These are phyloP conservation scores for Mycoemilia scoparia DNA, from an alignment of 192 early-diverging fungal genomes.

Conservation along the genomic window DNA sequence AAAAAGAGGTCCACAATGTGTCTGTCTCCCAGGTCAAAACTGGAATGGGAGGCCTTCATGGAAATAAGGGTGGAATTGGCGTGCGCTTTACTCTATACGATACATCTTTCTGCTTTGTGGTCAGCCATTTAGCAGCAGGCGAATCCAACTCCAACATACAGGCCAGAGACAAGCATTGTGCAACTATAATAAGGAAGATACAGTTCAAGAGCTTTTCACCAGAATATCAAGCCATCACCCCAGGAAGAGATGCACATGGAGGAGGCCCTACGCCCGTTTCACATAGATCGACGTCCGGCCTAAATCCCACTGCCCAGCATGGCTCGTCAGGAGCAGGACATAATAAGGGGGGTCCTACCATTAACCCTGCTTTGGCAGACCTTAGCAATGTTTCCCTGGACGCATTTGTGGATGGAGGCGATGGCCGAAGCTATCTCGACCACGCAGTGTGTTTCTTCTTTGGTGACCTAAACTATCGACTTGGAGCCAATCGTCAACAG, in stretches of 20 bases:
- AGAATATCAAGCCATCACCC: background rate
- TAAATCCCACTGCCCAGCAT: too few species aligned
- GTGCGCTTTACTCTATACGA: conserved; percentile 66
- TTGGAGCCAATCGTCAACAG: conserved; percentile 47
- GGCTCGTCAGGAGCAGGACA: background rate
- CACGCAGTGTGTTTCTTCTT: conserved; percentile 54
- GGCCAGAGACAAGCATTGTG: conserved; percentile 56
- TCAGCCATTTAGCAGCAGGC: conserved; percentile 82
- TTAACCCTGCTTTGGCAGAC: conserved; percentile 50
- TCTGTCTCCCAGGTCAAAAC: conserved; percentile 72
- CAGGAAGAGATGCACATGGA: too few species aligned
- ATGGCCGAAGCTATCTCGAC: conserved; percentile 70
- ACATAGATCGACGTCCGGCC: too few species aligned
- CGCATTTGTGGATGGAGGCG: conserved; percentile 49
- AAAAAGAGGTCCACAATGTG: conserved; percentile 32
- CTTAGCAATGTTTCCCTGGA: conserved; percentile 35
- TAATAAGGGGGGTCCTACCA: background rate
- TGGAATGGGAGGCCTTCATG: conserved; percentile 66
- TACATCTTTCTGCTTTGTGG: conserved; percentile 74
- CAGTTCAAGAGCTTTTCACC: conserved; percentile 7
- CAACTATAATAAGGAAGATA: conserved; percentile 28
- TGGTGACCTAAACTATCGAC: conserved; percentile 96
- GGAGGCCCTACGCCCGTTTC: conserved; percentile 2
- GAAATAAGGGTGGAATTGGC: conserved; percentile 87
- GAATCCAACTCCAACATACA: conserved; percentile 49